These are phyloP conservation scores for Boletus bicolor DNA, from an alignment of 768 basidiomycete species.

Conservation along the genomic window DNA sequence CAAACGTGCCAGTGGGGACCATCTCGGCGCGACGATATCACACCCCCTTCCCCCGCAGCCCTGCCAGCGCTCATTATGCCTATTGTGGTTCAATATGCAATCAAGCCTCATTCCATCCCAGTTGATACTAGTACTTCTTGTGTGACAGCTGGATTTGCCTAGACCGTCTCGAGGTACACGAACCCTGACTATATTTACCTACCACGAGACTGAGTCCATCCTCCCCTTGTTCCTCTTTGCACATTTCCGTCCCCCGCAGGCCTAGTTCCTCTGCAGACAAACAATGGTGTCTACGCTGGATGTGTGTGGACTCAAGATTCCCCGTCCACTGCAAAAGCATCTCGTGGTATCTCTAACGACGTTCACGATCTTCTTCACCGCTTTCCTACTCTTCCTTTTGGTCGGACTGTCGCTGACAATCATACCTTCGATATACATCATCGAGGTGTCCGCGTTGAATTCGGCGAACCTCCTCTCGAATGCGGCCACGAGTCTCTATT, in stretches of 20 bases:
- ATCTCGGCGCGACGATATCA: background rate
- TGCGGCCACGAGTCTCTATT: conserved; percentile 58
- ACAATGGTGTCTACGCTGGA: conserved; percentile 15
- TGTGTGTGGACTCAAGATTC: conserved; percentile 18
- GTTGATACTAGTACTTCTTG: background rate
- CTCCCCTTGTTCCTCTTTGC: background rate
- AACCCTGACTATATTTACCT: background rate
- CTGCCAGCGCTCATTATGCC: background rate
- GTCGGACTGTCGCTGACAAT: conserved; percentile 75
- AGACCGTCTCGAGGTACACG: background rate
- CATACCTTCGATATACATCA: conserved; percentile 63
- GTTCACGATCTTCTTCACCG: conserved; percentile 48
- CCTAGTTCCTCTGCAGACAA: background rate
- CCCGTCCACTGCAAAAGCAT: conserved; percentile 44
- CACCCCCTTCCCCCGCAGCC: background rate
- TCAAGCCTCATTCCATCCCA: too few relatives aligned
- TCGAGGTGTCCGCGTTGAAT: conserved; percentile 39
- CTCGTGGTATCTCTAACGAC: conserved; percentile 45
- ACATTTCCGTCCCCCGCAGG: too few relatives aligned
- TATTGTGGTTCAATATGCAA: background rate
- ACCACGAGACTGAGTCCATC: background rate
- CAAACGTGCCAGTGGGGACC: too few relatives aligned
- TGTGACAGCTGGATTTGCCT: background rate
- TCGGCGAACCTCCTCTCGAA: conserved; percentile 40
- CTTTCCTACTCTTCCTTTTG: conserved; percentile 73